Base-by-base conservation (phyloP, 768 basidiomycete species). In the Rhodotorula kratochvilovae region DNA sequence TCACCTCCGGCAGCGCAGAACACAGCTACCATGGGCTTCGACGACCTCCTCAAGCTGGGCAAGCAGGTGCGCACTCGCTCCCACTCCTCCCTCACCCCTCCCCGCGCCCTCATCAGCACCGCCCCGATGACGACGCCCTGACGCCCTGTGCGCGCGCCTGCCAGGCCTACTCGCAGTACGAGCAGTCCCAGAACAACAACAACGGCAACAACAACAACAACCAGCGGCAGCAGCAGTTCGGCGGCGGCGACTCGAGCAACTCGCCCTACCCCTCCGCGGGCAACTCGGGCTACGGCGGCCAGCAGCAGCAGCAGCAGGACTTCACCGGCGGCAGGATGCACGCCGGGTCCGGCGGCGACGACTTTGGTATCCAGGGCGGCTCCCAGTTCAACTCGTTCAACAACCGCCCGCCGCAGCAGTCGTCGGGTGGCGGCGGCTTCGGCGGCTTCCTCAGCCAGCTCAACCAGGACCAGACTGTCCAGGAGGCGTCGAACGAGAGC, bases 281-380 rank as follows among this genome's bases (percentile, higher is more conserved):
- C 39, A 39, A 39, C 39, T 39, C 39, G 39, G n/a, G n/a, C 13
- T 62, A 58, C 64, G 63, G 54, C 45, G 17, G 48, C 58, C 54
- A 16, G 23, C 23, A 46, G 48, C 33, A 33, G 17, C 29, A 39
- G 25, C 29, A 23, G 57, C 23, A 35, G 17, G 54, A 55, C 54
- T 55, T 55, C 21, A 55, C 54, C 31, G 54, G 54, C 54, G 54
- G 54, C 25, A 12, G 33, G 16, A 33, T 35, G 54, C 66, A 68
- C 59, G 42, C 63, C 10, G 71, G 71, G 25, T 15, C 17, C 13
- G 66, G 63, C n/a, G 59, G 46, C 27, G 71, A 66, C 17, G 51
- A 68, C 8, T 64, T 72, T 35, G 71, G 71, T 13, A 29, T 72
- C 50, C 62, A 63, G 62, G 71, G 71, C 4, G 31, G 57, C 8